These are phyloP conservation scores for Botrytis byssoidea DNA, from an alignment of 2,329 filamentous ascomycete species.

Conservation along the genomic window DNA sequence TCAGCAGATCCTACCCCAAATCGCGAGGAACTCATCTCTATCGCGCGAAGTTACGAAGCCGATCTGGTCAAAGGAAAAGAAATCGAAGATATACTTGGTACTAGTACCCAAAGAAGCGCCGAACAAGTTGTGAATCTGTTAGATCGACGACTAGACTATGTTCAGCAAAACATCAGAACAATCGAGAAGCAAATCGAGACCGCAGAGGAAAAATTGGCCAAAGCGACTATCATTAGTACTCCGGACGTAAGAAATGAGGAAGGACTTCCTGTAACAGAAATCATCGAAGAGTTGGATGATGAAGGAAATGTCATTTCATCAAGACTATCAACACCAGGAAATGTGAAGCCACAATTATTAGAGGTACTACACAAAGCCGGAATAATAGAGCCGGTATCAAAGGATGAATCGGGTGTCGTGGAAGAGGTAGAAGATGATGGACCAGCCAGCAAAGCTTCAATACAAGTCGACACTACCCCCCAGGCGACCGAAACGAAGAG, in stretches of 20 bases:
- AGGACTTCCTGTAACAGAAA: constrained; percentile 80
- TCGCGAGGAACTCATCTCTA: constrained; percentile 50
- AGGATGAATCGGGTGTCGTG: constrained; percentile 12
- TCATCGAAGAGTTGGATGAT: constrained; percentile 88
- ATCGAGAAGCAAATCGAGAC: constrained; percentile 66
- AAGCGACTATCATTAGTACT: constrained; percentile 57
- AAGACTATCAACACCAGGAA: constrained; percentile 64
- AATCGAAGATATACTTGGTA: constrained; percentile 48
- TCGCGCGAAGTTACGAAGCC: constrained; percentile 53
- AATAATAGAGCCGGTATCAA: constrained; percentile 41
- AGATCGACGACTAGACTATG: constrained; percentile 81
- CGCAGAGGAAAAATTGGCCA: constrained; percentile 68
- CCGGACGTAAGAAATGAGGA: constrained; percentile 64
- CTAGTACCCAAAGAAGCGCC: constrained; percentile 49
- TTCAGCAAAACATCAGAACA: constrained; percentile 73
- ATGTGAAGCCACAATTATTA: constrained; percentile 64
- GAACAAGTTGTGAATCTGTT: constrained; percentile 67
- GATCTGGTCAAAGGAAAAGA: constrained; percentile 62
- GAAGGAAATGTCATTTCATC: constrained; percentile 78
- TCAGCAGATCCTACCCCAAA: constrained; percentile 45
- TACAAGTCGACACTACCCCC: constrained; percentile 17
- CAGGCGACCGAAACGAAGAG: neutral
- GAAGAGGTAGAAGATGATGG: constrained; percentile 23
- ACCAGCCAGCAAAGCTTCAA: neutral
- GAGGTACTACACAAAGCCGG: constrained; percentile 78